Evolutionary conservation across 441 rosid genomes (phyloP).

Genomic region (Euphorbia celastroides): DNA sequence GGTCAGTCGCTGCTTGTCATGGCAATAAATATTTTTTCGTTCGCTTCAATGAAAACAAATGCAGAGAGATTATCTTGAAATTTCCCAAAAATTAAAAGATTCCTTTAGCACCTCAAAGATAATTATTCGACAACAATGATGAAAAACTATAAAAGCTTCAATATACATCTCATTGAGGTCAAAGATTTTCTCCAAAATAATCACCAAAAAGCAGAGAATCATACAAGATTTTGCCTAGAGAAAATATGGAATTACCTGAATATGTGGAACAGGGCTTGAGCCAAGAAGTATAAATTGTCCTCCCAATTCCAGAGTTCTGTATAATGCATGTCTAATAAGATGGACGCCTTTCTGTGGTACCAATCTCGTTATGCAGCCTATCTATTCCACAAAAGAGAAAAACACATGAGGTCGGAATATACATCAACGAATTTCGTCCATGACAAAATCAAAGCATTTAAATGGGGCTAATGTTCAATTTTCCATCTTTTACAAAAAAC

Average conservation of each 20-base stretch:
- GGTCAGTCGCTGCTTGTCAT: not conserved
- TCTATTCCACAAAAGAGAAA: slow-evolving; percentile 32
- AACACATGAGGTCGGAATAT: not conserved
- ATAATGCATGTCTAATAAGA: slow-evolving; percentile 92
- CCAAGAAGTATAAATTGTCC: slow-evolving; percentile 95
- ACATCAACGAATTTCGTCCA: not conserved
- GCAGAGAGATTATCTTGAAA: not conserved
- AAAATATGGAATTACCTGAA: slow-evolving; percentile 54
- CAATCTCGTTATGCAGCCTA: slow-evolving; percentile 92
- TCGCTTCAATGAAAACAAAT: not conserved
- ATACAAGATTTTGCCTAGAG: not conserved
- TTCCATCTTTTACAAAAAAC: not conserved
- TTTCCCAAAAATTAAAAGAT: not conserved
- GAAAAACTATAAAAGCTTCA: not conserved
- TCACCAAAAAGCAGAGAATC: not conserved
- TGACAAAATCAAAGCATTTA: slow-evolving; percentile 1
- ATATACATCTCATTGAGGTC: not conserved
- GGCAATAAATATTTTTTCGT: not conserved
- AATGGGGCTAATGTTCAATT: not conserved
- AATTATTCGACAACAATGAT: not conserved
- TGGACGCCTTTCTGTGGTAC: slow-evolving; percentile 97
- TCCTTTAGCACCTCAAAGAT: not conserved
- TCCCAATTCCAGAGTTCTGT: slow-evolving; percentile 85
- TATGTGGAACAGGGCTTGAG: slow-evolving; percentile 94
- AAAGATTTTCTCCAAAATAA: not conserved